These are phyloP conservation scores for Dothiorella sarmentorum DNA, from an alignment of 2,329 filamentous ascomycete species.

Conservation along the genomic window DNA sequence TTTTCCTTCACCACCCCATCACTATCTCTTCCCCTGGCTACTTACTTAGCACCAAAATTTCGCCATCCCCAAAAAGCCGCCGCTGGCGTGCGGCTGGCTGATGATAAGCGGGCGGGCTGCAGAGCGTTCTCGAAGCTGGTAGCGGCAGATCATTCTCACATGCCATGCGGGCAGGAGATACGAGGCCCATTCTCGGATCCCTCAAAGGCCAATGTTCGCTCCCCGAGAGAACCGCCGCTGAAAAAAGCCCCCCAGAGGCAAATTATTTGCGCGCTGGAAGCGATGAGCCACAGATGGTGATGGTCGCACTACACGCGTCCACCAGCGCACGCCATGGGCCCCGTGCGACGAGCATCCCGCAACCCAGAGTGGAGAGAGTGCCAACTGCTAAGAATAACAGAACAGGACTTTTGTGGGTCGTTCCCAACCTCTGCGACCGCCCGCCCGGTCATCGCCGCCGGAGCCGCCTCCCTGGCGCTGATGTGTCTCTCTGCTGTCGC, in stretches of 20 bases:
- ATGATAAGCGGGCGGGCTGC: slow-evolving; percentile 14
- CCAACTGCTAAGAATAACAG: slow-evolving; percentile 2
- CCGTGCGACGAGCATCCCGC: slow-evolving; percentile 6
- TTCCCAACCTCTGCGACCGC: slow-evolving; percentile 6
- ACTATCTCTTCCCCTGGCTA: background rate
- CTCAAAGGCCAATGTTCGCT: too few species aligned
- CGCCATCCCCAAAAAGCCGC: background rate
- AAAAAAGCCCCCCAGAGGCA: background rate
- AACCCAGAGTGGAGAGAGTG: background rate
- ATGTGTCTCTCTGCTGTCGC: too few species aligned
- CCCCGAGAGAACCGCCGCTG: slow-evolving; percentile 1
- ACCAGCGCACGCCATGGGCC: background rate
- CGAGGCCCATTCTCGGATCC: slow-evolving; percentile 4
- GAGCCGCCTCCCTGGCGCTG: background rate
- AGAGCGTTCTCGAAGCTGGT: slow-evolving; percentile 16
- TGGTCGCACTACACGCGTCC: slow-evolving; percentile 13
- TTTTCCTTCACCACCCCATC: background rate
- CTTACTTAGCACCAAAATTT: background rate
- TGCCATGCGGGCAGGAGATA: slow-evolving; percentile 15
- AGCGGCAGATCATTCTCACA: slow-evolving; percentile 15
- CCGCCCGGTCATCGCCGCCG: slow-evolving; percentile 2
- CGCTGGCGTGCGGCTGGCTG: background rate
- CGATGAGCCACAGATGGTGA: too few species aligned
- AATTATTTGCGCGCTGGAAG: background rate
- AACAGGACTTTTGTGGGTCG: slow-evolving; percentile 1